phyloP scores from a whole-genome alignment of 805 yeast genomes.

The Tetrapisispora iriomotensis region DNA sequence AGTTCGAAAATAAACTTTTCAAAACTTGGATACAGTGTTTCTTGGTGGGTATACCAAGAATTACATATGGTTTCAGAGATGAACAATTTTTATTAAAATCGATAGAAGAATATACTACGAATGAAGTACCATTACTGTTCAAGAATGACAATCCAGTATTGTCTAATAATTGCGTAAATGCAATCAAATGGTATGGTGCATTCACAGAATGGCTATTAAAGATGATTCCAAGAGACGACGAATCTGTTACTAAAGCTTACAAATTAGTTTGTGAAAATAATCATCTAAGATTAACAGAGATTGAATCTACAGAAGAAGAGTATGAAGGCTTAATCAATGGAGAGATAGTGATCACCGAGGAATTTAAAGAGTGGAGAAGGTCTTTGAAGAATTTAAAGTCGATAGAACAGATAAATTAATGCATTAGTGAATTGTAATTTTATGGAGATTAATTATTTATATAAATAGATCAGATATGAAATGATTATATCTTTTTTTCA shows the following conservation, averaged over 20 bases:
- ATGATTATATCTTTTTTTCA: not conserved
- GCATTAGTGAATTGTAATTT: not conserved
- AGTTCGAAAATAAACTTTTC: conserved; percentile 68
- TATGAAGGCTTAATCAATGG: conserved; percentile 32
- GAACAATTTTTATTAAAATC: conserved; percentile 51
- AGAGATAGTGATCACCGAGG: conserved; percentile 36
- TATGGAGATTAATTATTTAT: too few species aligned
- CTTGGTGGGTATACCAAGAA: conserved; percentile 69
- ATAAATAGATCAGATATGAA: not conserved
- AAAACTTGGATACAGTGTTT: conserved; percentile 92
- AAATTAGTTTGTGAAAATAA: conserved; percentile 42
- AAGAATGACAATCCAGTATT: conserved; percentile 36
- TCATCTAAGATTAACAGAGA: conserved; percentile 41
- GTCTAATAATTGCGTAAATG: conserved; percentile 62
- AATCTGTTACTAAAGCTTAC: conserved; percentile 45
- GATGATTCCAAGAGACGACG: conserved; percentile 43
- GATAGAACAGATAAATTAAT: too few species aligned
- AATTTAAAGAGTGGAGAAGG: conserved; percentile 46
- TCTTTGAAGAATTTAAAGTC: conserved; percentile 4
- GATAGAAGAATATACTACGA: conserved; percentile 69
- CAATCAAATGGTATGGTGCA: conserved; percentile 81
- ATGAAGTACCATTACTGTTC: conserved; percentile 62
- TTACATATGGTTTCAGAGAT: conserved; percentile 82
- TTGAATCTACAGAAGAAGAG: conserved; percentile 30
- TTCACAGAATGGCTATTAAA: conserved; percentile 66